phyloP scores from a whole-genome alignment of 129 eudicot species.

The Lactuca saligna region DNA sequence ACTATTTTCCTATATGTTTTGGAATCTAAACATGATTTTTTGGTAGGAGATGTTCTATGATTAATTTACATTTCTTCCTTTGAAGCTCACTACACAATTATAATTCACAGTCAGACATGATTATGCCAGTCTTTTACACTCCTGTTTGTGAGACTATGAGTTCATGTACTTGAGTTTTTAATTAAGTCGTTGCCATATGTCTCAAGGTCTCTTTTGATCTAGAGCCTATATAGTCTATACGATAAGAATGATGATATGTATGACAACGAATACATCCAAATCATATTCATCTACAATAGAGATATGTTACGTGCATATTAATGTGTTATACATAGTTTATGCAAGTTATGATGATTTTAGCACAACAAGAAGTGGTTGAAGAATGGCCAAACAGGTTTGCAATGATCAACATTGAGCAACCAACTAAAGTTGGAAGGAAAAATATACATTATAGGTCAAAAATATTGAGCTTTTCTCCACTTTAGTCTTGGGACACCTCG shows the following conservation, averaged over 20 bases:
- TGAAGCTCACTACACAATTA: constrained; percentile 13
- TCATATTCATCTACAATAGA: background rate
- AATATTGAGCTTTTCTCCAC: background rate
- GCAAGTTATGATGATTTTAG: constrained; percentile 17
- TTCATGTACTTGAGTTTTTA: background rate
- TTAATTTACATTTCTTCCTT: background rate
- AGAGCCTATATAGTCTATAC: constrained; percentile 5
- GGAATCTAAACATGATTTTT: constrained; percentile 7
- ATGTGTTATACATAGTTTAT: background rate
- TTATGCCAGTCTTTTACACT: no score
- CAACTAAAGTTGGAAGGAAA: background rate
- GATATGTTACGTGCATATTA: background rate
- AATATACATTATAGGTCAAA: background rate
- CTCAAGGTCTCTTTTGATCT: background rate
- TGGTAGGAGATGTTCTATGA: constrained; percentile 7
- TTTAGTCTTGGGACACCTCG: background rate
- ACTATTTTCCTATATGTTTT: constrained; percentile 2
- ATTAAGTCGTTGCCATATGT: constrained; percentile 1
- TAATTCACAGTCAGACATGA: constrained; percentile 11
- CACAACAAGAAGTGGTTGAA: constrained; percentile 17
- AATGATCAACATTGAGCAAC: background rate
- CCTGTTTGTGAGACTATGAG: constrained; percentile 3
- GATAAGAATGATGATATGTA: background rate
- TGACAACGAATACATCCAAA: constrained; percentile 3
- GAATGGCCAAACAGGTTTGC: constrained; percentile 1